Conservation (phyloP, 1,139 yeast species). For the Pneumocystis sp. region DNA sequence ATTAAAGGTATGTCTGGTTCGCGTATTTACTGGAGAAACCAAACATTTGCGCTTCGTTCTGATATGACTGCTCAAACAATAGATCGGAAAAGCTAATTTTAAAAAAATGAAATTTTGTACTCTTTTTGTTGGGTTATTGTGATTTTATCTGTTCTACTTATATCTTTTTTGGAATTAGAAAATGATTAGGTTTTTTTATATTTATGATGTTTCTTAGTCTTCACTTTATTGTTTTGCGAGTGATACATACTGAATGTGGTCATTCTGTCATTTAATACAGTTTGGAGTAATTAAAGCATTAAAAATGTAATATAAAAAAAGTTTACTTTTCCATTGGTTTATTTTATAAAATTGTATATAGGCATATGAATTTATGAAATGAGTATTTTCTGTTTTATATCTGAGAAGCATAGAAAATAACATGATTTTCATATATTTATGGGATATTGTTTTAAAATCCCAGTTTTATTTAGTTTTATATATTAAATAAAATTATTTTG, state of each 20-base stretch:
- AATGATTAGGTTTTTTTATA: background rate
- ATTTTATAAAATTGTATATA: too few species aligned
- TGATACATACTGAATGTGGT: background rate
- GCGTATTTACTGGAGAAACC: conserved; percentile 56
- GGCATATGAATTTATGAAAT: background rate
- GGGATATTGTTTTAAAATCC: too few species aligned
- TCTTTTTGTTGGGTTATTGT: background rate
- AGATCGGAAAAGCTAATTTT: background rate
- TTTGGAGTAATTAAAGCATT: background rate
- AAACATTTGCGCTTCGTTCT: background rate
- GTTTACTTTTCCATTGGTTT: too few species aligned
- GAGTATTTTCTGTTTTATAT: background rate
- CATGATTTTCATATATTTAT: too few species aligned
- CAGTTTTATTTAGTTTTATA: background rate
- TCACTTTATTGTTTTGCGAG: background rate
- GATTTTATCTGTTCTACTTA: background rate
- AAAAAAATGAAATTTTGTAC: background rate
- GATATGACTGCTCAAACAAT: background rate
- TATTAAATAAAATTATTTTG: too few species aligned
- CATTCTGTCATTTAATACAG: background rate
- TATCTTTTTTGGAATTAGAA: background rate
- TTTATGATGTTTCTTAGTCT: background rate
- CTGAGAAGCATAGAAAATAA: too few species aligned
- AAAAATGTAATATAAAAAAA: background rate
- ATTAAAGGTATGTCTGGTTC: conserved; percentile 63